Evolutionary conservation across 2,329 filamentous ascomycete genomes (phyloP), one percentile per base, ranked within the genome.

Genomic region (Cladosporium phlei): DNA sequence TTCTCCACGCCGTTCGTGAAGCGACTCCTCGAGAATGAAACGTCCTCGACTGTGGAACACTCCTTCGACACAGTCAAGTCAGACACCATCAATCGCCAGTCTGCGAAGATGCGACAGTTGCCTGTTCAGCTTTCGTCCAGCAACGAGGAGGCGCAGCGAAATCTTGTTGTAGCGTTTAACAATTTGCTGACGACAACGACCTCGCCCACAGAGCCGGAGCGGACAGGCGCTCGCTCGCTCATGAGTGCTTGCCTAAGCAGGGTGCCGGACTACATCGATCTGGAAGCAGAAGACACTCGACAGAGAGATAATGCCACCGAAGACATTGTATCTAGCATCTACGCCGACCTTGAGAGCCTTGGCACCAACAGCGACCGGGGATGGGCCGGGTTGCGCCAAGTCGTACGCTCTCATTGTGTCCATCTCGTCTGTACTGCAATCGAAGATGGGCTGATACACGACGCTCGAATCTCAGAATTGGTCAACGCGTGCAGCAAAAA

Each of bases 351-450:
- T 4, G 68, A 71, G 44, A 52, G 52, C 3, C 63, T 69, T 42
- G 66, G 66, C 38, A 58, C 62, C 21, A 47, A 52, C 3, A 40
- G 51, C 11, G 63, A 61, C 11, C 54, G 60, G 20, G 67, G 65
- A 16, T 72, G 69, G 67, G 54, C 59, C 4, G 59, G 60, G 2
- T 61, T 73, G 39, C 65, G 65, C 21, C 61, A 68, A 19, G 61
- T 70, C 1, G 66, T 70, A 4, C 57, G 69, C 21, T 65, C 68
- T 17, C 69, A 72, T 56, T 67, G 60, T 1, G 59, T 70, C 2
- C 56, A 61, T 8, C 46, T 69, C 9, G 20, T 72, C 4, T 60
- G 60, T 33, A 57, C 62, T 42, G 68, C 68, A 6, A 57, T 72
- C 37, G 48, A 52, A 7, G 63, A 69, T 14, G 52, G 54, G 0